Base-by-base conservation (phyloP, 108 stramenopile species). In the Poteriospumella lacustris region DNA sequence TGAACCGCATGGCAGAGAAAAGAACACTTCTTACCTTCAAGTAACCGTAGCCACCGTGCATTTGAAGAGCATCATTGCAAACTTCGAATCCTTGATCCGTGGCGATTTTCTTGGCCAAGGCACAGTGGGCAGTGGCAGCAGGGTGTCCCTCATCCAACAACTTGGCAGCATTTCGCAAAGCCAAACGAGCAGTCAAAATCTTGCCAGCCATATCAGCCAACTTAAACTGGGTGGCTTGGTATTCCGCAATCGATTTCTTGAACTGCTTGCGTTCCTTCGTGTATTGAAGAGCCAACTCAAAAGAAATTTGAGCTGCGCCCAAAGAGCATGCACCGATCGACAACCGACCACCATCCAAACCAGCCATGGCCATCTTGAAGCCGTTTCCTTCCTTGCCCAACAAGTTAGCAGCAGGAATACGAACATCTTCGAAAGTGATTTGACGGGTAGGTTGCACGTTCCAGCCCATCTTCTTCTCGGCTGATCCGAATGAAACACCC, bases 321-420 rank as follows among this genome's bases (percentile, higher is more conserved):
- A 85, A 24, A 39, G 70, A 76, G 52, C 82, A 82, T 2, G 82
- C 79, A 2, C 44, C 85, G 38, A 85, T 85, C 59, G 38, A 43
- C 31, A 85, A 44, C 15, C 85, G 72, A 0, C 85, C 85, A 0
- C 85, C 82, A 40, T 85, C 85, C 36, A 85, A 69, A 12, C 79
- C 85, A 12, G 33, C n/a, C 85, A 85, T 85, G 41, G 85, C 85
- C 47, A 82, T 58, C 41, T 67, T 80, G 68, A 85, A 85, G 1
- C 85, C 85, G 15, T 82, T 34, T 9, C 85, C 85, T 64, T 85
- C 85, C 31, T 56, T 70, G 41, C 85, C 85, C 38, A 85, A n/a
- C 24, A 38, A 44, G 44, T 82, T 80, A 15, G 31, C 9, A 24
- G 29, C 75, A 0, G 92, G 92, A 24, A 85, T 68, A 12, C 79